Base-by-base conservation (phyloP, 169 alveolate genomes). In the Plasmodium berghei region DNA sequence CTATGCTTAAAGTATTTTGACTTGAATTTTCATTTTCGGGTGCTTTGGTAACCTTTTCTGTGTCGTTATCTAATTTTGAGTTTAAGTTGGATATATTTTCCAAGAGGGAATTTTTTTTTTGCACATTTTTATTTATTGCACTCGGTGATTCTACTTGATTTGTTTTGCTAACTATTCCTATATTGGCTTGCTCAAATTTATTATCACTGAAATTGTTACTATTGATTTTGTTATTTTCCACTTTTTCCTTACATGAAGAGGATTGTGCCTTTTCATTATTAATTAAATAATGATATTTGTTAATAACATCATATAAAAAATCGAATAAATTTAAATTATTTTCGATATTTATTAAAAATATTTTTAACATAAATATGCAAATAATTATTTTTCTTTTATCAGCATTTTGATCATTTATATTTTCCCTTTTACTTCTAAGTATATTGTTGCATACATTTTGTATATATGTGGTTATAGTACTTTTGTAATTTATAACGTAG, bases 381-480 rank as follows among this genome's bases (percentile, higher is more conserved):
- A 77, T 52, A 20, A 77, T 77, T 45, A 56, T 34, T 52, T 64
- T 69, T 16, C 46, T 48, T 48, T 55, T 48, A 6, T 77, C 64
- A 22, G 42, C 28, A 56, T 49, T 69, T 26, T 42, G 12, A 10
- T 64, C 70, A 16, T 28, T 9, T 64, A 34, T 63, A 12, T 22
- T 67, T 1, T 59, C 69, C 22, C 62, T 64, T 12, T 12, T 34
- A 34, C 22, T 72, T 22, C 71, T 62, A 5, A 62, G 48, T 16
- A 77, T 45, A 77, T 64, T 77, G 46, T 63, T 77, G 18, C 66
- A 64, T 49, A 77, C 64, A 9, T 64, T 63, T 77, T 77, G 77
- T 28, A 77, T 56, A 77, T 77, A 77, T 12, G 89, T 77, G 46
- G 89, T 77, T 46, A 77, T 77, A 10, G 77, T 63, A 54, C 89